A percentile compares a stretch with the other conserved stretches of the same genome.
Evolutionary conservation across 352 stramenopile genomes (phyloP).

Genomic region (Blastocystis hominis): DNA sequence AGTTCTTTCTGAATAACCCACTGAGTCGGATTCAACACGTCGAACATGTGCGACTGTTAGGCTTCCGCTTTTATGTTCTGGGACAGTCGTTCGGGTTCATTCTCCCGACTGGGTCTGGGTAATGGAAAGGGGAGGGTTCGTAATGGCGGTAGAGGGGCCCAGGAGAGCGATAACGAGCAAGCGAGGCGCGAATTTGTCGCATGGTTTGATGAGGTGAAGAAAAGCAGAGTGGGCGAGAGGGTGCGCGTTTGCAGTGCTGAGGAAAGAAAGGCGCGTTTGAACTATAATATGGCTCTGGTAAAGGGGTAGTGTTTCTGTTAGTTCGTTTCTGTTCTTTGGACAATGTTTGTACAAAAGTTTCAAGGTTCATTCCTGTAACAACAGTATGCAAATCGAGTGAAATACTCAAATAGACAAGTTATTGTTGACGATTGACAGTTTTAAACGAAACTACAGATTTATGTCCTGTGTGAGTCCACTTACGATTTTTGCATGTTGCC

Average conservation of each 20-base stretch:
- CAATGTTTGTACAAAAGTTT: background rate
- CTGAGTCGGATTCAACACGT: constrained; percentile 8
- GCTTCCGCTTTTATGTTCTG: background rate
- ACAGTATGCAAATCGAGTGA: too few species aligned
- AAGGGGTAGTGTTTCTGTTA: background rate
- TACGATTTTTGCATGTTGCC: background rate
- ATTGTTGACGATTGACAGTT: too few species aligned
- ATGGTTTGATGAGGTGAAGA: constrained; percentile 28
- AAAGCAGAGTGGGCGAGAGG: background rate
- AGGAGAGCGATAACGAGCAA: background rate
- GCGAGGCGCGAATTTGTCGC: background rate
- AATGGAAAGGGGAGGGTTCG: background rate
- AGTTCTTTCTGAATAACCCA: background rate
- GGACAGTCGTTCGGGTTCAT: background rate
- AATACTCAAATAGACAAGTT: too few species aligned
- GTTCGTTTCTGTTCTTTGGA: background rate
- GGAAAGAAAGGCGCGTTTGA: background rate
- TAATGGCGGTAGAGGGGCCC: background rate
- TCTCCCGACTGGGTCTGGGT: background rate
- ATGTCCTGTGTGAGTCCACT: background rate
- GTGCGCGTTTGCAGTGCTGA: background rate
- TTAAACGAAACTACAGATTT: too few species aligned
- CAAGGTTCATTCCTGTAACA: background rate
- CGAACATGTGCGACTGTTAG: constrained; percentile 7
- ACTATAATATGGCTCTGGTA: background rate